Base-by-base conservation (phyloP, 83 land plant species). In the Thuja plicata region DNA sequence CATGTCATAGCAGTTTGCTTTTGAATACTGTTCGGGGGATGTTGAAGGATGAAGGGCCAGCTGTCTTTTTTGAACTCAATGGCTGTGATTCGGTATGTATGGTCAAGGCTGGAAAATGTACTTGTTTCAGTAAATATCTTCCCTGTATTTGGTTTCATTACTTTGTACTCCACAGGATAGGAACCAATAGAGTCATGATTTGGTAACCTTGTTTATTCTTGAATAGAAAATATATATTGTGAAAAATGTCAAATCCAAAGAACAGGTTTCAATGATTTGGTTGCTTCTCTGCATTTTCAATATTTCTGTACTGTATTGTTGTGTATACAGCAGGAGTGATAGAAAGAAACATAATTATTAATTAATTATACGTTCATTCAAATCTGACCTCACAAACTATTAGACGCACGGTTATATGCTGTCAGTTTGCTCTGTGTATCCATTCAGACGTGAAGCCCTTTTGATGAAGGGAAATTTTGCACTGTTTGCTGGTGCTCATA, bases 1-100 rank as follows among this genome's bases (percentile, higher is more conserved):
- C 94, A 70, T 87, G 87, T 12, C 89, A 92, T 60, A 89, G 93
- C 89, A 94, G 92, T 37, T 86, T 97, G 84, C 93, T 98, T 60
- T 87, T 98, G 91, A 89, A 85, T 80, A 93, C 92, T 46, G 71
- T 98, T 88, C 91, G 90, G 41, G 92, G 94, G 45, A 97, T 98
- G 98, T 92, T 98, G 48, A 97, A 92, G 90, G 98, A 95, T 87
- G 96, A 95, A 87, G 99, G 99, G 81, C 99, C 99, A 27, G 90
- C 96, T 74, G 98, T 96, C 8, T 98, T 98, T 84, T 97, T 97
- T 90, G 99, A 98, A 74, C 89, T 97, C 79, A 95, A 89, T 89
- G 99, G 99, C 24, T 88, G 76, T 79, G 94, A 98, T 82, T 97
- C 99, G 90, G 99, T 98, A 93, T 92, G 97, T 92, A 74, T 74